Evolutionary conservation across 2,329 filamentous ascomycete species (phyloP), one percentile per base, ranked within the genome.

Genomic region (Stagonosporopsis vannaccii): DNA sequence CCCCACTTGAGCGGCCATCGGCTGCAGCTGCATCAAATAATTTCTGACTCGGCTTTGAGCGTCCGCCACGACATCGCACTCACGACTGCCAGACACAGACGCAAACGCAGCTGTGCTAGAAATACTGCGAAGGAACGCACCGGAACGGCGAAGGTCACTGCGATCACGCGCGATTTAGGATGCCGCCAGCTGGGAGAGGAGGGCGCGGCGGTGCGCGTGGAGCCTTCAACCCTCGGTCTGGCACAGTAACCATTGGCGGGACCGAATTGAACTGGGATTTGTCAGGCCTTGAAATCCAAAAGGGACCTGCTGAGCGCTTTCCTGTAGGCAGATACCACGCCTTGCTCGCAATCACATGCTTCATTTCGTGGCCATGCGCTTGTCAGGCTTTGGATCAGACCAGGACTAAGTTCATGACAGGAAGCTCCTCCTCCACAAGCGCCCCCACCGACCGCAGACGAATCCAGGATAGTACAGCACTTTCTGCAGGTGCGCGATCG

Each of bases 401-500:
- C 41, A 36, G 41, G 51, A 50, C 70, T 74, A 61, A 72, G 36
- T 62, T 52, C 25, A 35, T 32, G 37, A 50, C 66, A 73, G 73
- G 65, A 65, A 61, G 66, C 70, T 33, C 70, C 68, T 40, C 77
- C 70, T 55, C 72, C 70, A 11, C 70, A 72, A 51, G 73, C 78
- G 8, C 64, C 73, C 15, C 71, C 80, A 13, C 71, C 80, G n/a
- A 75, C 73, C 35, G 62, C 64, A 9, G 59, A 66, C 43, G 85
- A 87, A 73, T 75, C 76, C 51, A 67, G 67, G 4, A 77, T 81
- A 58, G 77, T 86, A 45, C 76, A 81, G 47, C 71, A 79, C 55
- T 84, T 83, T 65, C 80, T 83, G 7, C 72, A 72, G 1, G 73
- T 87, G 4, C 83, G 84, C 60, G 81, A 83, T 42, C 78, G 78